phyloP scores from a whole-genome alignment of 176 grass and related monocot genomes.

The Aegilops tauschii region DNA sequence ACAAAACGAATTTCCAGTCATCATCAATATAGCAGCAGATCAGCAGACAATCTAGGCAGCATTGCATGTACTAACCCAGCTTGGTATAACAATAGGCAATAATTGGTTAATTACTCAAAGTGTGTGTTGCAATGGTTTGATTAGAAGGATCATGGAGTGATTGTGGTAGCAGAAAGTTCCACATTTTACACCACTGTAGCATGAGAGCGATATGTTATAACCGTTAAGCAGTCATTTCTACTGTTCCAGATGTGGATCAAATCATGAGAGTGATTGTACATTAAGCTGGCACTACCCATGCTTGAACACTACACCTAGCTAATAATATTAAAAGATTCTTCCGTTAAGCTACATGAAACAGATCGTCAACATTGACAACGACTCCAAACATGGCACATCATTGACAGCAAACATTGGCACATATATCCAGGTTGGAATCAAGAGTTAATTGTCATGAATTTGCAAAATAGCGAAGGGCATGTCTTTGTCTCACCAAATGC shows the following conservation, averaged over 20 bases:
- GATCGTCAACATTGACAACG: background rate
- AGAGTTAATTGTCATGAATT: slow-evolving; percentile 6
- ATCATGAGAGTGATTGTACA: slow-evolving; percentile 21
- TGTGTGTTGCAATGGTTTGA: slow-evolving; percentile 17
- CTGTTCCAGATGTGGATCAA: background rate
- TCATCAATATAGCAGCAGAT: slow-evolving; percentile 3
- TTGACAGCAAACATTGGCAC: background rate
- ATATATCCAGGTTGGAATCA: background rate
- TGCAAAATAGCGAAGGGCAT: slow-evolving; percentile 24
- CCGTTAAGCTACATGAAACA: slow-evolving; percentile 12
- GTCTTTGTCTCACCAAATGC: slow-evolving; percentile 85
- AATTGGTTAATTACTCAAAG: slow-evolving; percentile 5
- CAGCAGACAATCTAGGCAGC: slow-evolving; percentile 11
- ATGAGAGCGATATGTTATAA: slow-evolving; percentile 15
- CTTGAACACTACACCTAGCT: background rate
- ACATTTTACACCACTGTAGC: background rate
- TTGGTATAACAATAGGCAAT: slow-evolving; percentile 21
- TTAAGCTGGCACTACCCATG: background rate
- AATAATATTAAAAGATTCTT: slow-evolving; percentile 37
- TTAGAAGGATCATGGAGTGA: slow-evolving; percentile 1
- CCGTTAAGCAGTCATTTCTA: background rate
- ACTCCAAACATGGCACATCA: slow-evolving; percentile 19
- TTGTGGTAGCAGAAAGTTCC: slow-evolving; percentile 7
- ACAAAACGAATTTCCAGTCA: background rate
- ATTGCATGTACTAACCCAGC: slow-evolving; percentile 21